Conservation (phyloP, 2,329 filamentous ascomycete genomes). For the Scortechinia acanthostroma region DNA sequence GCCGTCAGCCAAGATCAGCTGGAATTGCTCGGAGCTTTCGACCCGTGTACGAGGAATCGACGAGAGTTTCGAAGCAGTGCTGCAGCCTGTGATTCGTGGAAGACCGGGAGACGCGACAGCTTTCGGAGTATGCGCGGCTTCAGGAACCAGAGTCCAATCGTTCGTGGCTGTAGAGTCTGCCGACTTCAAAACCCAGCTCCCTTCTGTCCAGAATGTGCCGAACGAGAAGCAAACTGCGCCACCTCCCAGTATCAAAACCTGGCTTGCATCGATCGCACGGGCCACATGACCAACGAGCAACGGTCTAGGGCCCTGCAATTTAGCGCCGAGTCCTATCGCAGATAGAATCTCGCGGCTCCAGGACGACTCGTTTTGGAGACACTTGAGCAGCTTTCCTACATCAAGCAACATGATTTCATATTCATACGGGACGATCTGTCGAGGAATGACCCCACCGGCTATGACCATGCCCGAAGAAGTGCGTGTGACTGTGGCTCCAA, state of each 20-base stretch:
- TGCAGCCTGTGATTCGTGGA: conserved; percentile 8
- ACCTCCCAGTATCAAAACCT: conserved; percentile 65
- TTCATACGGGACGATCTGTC: neutral
- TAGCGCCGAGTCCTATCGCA: neutral
- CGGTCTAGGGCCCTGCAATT: neutral
- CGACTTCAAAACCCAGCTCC: conserved; percentile 37
- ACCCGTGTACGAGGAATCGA: conserved; percentile 45
- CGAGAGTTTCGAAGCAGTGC: conserved; percentile 11
- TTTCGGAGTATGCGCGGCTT: conserved; percentile 5
- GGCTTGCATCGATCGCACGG: conserved; percentile 12
- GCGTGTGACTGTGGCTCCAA: neutral
- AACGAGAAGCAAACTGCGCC: conserved; percentile 87
- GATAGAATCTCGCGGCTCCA: neutral
- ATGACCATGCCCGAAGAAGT: neutral
- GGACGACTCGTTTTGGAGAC: neutral
- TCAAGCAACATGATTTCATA: neutral
- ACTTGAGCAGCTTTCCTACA: neutral
- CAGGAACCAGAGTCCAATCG: conserved; percentile 19
- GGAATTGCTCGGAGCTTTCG: conserved; percentile 46
- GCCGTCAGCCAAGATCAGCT: conserved; percentile 43
- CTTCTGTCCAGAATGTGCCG: conserved; percentile 75
- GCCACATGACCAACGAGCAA: neutral
- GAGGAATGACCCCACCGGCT: neutral
- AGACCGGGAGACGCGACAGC: neutral
- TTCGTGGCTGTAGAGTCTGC: conserved; percentile 12